Base-by-base conservation (phyloP, 306 rosid genomes). In the Prunus salicina region DNA sequence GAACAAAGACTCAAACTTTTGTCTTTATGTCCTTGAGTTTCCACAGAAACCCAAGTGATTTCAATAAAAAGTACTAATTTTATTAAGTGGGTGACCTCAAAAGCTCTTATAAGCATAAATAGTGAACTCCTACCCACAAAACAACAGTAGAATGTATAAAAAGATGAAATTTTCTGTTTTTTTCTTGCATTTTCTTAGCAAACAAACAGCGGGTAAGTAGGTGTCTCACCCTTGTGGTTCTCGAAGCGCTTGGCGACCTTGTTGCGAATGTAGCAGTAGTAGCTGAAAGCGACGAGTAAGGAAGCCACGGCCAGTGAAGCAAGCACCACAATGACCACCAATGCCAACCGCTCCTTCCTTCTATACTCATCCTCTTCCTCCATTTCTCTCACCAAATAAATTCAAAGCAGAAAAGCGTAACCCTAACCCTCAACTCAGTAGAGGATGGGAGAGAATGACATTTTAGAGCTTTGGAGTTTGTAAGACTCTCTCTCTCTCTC, bases 221-320 rank as follows among this genome's bases (percentile, higher is more conserved):
- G 76, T 5, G 7, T 12, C 87, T 82, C 64, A 93, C 98, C 85
- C 76, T 84, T 82, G 55, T 67, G 83, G 81, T 46, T 69, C 77
- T 81, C 82, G 53, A 84, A 90, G 72, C 86, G 92, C 63, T 80
- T 88, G 71, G 97, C 78, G 79, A 95, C 88, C 78, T 92, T 88
- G 83, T 80, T 83, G 79, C 87, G 83, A 63, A 95, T 91, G 82
- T 92, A 89, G 86, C 97, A 92, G 75, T 95, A 95, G 87, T 95
- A 95, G 79, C 91, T 81, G 78, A 92, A 81, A 30, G 97, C 96
- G 61, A 90, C 90, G 46, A 90, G 80, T 79, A 91, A 57, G 1
- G 97, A 86, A 73, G 87, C 88, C 53, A 95, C 87, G 32, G 97
- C 84, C 6, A 91, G 28, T 1, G 99, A 92, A 50, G 99, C 97